Evolutionary conservation across 352 stramenopile genomes (phyloP).

Genomic region (Phytophthora hybrid): DNA sequence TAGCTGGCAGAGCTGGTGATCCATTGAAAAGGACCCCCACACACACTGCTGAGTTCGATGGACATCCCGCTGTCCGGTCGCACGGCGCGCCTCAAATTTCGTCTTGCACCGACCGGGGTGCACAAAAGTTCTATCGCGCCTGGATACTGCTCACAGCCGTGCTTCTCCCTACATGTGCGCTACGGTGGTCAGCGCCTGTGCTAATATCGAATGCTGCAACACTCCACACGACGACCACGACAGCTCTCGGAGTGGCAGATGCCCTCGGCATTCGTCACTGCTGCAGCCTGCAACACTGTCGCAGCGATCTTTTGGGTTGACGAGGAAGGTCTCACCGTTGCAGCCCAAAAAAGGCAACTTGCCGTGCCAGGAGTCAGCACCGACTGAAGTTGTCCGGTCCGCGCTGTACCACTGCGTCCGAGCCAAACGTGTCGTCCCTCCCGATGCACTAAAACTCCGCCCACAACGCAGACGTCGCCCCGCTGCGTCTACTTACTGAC

Average conservation of each 20-base stretch:
- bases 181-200: constrained; percentile 10
- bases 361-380: constrained; percentile 17
- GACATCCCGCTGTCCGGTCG: not conserved
- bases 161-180: constrained; percentile 9
- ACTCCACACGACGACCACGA: not conserved
- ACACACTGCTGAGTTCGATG: no score
- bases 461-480: constrained; percentile 17
- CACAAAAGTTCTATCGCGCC: constrained; percentile 19
- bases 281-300: not conserved
- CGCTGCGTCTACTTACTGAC: constrained; percentile 33
- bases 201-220: constrained; percentile 17
- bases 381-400: constrained; percentile 13
- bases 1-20: not conserved
- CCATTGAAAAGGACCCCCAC: not conserved
- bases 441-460: not conserved
- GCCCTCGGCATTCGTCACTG: not conserved
- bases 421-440: constrained; percentile 27
- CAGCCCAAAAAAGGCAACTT: constrained; percentile 2
- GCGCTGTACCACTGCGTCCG: constrained; percentile 1
- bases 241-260: not conserved
- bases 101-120: constrained; percentile 10
- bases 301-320: constrained; percentile 23
- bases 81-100: constrained; percentile 7
- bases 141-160: constrained; percentile 23
- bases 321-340: constrained; percentile 22